Evolutionary conservation across 306 rosid species (phyloP), one percentile per base, ranked within the genome.

Genomic region (Cicer arietinum): DNA sequence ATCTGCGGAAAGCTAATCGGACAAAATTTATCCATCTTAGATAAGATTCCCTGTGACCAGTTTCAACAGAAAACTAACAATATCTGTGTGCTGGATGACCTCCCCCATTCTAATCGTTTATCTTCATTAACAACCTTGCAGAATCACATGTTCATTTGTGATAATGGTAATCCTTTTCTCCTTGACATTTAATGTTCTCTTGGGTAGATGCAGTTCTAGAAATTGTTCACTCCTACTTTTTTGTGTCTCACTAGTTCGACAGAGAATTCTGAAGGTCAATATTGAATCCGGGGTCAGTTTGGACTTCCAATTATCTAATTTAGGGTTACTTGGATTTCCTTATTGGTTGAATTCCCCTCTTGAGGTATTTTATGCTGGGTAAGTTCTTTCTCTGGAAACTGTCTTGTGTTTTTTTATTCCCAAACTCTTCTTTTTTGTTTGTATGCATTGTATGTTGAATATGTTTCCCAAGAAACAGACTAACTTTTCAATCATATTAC

Each of bases 261-360:
- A 87, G 85, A 90, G 87, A 79, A 77, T 94, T 86, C 67, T 87
- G 87, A 94, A 90, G 85, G 73, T 85, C 69, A 44, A 80, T 84
- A 74, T 47, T 76, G 88, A 85, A 57, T 84, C 91, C 41, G 80
- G 87, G 68, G 82, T 68, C 35, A 35, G 72, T 81, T 90, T 90
- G 45, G 80, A 82, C 78, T 74, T 90, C 74, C 84, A 73, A 62
- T 81, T 94, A 74, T 94, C 95, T 46, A 91, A 94, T 74, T 87
- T 94, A 65, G 90, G 89, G 68, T 74, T 83, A 75, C 97, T 94
- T 72, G 96, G 96, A 75, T 78, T 94, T 61, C 98, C 97, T 56
- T 91, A 91, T 79, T 91, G 98, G 98, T 52, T 90, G 83, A 62
- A 77, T 69, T 74, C 76, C 67, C 89, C 88, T 45, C 58, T 77